These are phyloP conservation scores for Elymus sibiricus DNA, from an alignment of 176 grass and related monocot species.

Conservation along the genomic window DNA sequence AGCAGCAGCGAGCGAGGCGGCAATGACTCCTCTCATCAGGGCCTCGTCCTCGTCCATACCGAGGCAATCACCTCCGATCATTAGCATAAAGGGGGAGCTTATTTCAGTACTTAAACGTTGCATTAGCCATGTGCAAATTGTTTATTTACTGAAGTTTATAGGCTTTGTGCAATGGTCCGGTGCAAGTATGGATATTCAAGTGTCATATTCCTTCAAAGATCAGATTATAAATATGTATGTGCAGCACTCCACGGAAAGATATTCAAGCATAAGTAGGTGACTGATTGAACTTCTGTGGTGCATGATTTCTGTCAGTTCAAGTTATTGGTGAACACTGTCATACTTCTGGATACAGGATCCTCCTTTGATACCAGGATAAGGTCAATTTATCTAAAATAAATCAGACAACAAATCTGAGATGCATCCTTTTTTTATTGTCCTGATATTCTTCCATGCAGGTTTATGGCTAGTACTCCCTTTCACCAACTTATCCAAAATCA, in stretches of 20 bases:
- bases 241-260: not conserved
- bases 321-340: not conserved
- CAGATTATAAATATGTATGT: not conserved
- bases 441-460: not conserved
- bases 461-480: not conserved
- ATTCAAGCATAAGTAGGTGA: slow-evolving; percentile 8
- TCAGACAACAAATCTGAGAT: not conserved
- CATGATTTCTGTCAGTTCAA: not conserved
- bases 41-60: too few species aligned
- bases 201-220: not conserved
- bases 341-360: not conserved
- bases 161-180: not conserved
- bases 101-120: too few species aligned
- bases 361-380: not conserved
- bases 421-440: too few species aligned
- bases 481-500: slow-evolving; percentile 27
- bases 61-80: too few species aligned
- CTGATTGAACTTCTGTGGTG: not conserved
- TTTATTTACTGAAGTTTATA: not conserved
- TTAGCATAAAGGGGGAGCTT: too few species aligned
- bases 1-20: too few species aligned
- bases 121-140: not conserved
- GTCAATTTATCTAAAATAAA: not conserved
- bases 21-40: too few species aligned
- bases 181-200: not conserved